Evolutionary conservation across 495 filamentous ascomycete genomes (phyloP), one percentile per base, ranked within the genome.

Genomic region (Chaetomium cochliodes): DNA sequence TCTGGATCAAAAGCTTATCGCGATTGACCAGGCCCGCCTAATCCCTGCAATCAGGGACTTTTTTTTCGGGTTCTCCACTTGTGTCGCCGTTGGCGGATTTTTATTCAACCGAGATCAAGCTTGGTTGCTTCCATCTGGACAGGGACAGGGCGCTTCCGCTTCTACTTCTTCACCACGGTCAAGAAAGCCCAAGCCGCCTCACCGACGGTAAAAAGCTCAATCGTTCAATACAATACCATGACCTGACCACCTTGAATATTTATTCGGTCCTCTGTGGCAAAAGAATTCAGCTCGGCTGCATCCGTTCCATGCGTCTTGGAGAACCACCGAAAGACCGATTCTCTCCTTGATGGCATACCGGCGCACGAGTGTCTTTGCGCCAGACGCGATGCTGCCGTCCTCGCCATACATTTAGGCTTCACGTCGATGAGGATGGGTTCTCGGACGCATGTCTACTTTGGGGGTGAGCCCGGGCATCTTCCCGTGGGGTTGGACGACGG

Each of bases 341-440:
- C 26, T 15, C 53, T 11, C 20, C 65, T 23, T 51, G 63, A 47
- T 65, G 55, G 65, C 59, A 54, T 65, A 64, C 41, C 60, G 67
- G n/a, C 64, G 65, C 12, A 49, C 49, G 20, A 64, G 60, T 25
- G 28, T 67, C 18, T 67, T 62, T 56, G 60, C 62, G 33, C 28
- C 64, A 28, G 50, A 28, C 26, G 33, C 51, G 26, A 67, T 47
- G 5, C 16, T 18, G 59, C 67, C 44, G 46, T 69, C 16, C 62
- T 50, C 26, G 64, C 55, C 49, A 69, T 5, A 7, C 5, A 37
- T 37, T 37, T 1, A 7, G 60, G 50, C 58, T 50, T 13, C 20
- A 25, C 83, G 47, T 84, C 74, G 13, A 86, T 73, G 12, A 80
- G 64, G 30, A 86, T 75, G 3, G 67, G 37, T 13, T 49, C n/a